Evolutionary conservation across 2,329 filamentous ascomycete genomes (phyloP).

Genomic region (Neonectria faginata): DNA sequence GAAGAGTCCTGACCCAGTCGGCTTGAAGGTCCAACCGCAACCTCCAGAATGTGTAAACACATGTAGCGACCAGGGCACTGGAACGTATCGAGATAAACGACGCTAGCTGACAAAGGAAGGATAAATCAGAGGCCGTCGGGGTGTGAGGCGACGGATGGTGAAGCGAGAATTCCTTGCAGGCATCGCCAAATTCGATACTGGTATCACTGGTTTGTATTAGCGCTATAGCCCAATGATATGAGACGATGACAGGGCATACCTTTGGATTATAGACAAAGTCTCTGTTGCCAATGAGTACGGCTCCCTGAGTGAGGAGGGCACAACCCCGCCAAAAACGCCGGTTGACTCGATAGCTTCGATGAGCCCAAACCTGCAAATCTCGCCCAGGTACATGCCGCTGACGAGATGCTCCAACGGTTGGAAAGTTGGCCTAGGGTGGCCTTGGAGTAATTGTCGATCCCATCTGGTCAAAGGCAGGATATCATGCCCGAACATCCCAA

Average conservation of each 20-base stretch:
- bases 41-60: constrained; percentile 70
- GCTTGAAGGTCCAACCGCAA: constrained; percentile 62
- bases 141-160: constrained; percentile 60
- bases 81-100: constrained; percentile 68
- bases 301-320: constrained; percentile 64
- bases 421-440: constrained; percentile 68
- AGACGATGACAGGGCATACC: constrained; percentile 55
- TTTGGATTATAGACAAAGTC: constrained; percentile 68
- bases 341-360: constrained; percentile 68
- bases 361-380: constrained; percentile 69
- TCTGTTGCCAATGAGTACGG: constrained; percentile 72
- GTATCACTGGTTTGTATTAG: constrained; percentile 57
- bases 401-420: constrained; percentile 73
- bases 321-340: constrained; percentile 66
- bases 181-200: constrained; percentile 56
- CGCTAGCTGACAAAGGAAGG: constrained; percentile 64
- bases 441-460: constrained; percentile 65
- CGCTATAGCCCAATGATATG: background rate
- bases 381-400: constrained; percentile 74
- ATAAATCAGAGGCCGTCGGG: constrained; percentile 61
- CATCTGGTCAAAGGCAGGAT: constrained; percentile 71
- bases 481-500: constrained; percentile 73
- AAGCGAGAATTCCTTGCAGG: constrained; percentile 61
- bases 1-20: constrained; percentile 49
- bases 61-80: constrained; percentile 68